Evolutionary conservation across 495 filamentous ascomycete species (phyloP).

Genomic region (Aspergillus hancockii): DNA sequence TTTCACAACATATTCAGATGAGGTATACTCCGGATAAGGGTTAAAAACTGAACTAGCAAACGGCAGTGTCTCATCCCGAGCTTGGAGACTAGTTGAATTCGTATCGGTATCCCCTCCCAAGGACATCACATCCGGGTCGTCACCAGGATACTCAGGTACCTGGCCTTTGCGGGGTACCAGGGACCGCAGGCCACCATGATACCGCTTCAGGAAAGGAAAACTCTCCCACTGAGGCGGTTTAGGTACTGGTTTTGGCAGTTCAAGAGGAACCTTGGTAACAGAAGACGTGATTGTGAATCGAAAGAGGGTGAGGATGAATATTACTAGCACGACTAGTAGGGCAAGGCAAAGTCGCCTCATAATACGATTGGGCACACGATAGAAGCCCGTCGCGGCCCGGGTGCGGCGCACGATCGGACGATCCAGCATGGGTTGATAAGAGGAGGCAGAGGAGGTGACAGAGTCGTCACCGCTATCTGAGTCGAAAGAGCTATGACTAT

Average conservation of each 20-base stretch:
- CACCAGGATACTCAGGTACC: slow-evolving; percentile 74
- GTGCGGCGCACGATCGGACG: slow-evolving; percentile 37
- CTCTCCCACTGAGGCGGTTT: slow-evolving; percentile 76
- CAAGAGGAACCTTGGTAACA: slow-evolving; percentile 59
- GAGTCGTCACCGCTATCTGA: slow-evolving; percentile 32
- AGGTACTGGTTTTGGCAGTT: slow-evolving; percentile 49
- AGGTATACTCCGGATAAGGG: slow-evolving; percentile 68
- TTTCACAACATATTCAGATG: slow-evolving; percentile 55
- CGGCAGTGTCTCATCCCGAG: slow-evolving; percentile 25
- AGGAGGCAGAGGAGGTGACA: slow-evolving; percentile 36
- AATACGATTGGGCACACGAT: slow-evolving; percentile 61
- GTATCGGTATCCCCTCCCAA: slow-evolving; percentile 17
- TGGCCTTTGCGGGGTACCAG: slow-evolving; percentile 63
- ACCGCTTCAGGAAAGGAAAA: slow-evolving; percentile 78
- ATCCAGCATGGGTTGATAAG: slow-evolving; percentile 58
- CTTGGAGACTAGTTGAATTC: slow-evolving; percentile 13
- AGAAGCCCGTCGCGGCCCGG: slow-evolving; percentile 46
- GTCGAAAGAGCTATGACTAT: slow-evolving; percentile 29
- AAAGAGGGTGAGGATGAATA: slow-evolving; percentile 72
- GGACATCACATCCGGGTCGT: slow-evolving; percentile 31
- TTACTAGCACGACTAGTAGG: slow-evolving; percentile 63
- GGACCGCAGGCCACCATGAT: slow-evolving; percentile 77
- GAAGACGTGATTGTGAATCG: slow-evolving; percentile 66
- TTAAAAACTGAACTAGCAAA: slow-evolving; percentile 60
- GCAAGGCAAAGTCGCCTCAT: slow-evolving; percentile 72